These are phyloP conservation scores for Poa annua DNA, from an alignment of 176 grass and related monocot genomes.

Conservation along the genomic window DNA sequence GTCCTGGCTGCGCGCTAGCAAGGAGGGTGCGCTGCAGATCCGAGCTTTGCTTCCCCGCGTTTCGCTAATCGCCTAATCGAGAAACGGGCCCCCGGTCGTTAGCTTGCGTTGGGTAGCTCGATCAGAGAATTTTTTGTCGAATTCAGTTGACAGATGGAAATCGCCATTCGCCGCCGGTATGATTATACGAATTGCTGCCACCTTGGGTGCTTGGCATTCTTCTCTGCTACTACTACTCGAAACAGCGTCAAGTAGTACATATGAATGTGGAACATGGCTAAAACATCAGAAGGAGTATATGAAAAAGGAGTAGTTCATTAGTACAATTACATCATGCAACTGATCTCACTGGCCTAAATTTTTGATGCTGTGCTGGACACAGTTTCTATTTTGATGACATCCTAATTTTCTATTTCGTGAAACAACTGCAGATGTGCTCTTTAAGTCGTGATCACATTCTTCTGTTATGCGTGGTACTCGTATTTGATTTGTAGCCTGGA, in stretches of 20 bases:
- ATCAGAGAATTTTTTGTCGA: neutral
- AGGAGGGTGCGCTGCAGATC: conserved; percentile 38
- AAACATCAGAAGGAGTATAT: too few relatives aligned
- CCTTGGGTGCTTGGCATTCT: neutral
- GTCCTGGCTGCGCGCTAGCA: neutral
- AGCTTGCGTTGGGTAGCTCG: neutral
- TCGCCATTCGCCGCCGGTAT: neutral
- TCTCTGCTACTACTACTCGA: neutral
- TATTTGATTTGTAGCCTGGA: neutral
- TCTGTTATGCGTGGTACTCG: neutral
- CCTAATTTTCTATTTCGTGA: neutral
- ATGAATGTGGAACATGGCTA: too few relatives aligned
- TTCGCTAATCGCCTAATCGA: neutral
- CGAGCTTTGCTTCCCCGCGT: conserved; percentile 6
- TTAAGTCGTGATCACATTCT: conserved; percentile 6
- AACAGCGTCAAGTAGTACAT: too few relatives aligned
- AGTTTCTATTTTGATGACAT: neutral
- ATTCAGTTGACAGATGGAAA: neutral
- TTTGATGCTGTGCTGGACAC: neutral
- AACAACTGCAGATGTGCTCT: neutral
- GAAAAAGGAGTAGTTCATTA: neutral
- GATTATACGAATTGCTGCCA: neutral
- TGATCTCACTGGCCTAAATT: neutral
- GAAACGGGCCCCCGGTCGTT: neutral
- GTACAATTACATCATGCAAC: conserved; percentile 9